Evolutionary conservation across 2,329 filamentous ascomycete species (phyloP).

Genomic region (Huntiella decipiens): DNA sequence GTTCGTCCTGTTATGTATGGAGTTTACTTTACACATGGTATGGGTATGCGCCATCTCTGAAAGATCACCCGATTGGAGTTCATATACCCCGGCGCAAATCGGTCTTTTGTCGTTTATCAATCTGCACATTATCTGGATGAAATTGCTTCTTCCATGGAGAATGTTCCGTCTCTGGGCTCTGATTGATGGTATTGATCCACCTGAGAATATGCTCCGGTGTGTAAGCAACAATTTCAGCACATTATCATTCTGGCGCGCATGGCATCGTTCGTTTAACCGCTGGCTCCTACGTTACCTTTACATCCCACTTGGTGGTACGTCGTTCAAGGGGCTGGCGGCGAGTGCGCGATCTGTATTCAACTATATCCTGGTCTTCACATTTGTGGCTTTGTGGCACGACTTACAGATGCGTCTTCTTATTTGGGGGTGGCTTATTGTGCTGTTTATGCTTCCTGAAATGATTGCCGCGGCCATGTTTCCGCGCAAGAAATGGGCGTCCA

Average conservation of each 20-base stretch:
- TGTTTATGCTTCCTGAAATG: conserved; percentile 86
- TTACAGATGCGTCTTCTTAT: conserved; percentile 77
- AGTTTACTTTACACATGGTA: conserved; percentile 75
- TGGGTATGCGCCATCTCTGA: conserved; percentile 89
- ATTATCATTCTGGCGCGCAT: conserved; percentile 81
- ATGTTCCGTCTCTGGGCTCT: conserved; percentile 95
- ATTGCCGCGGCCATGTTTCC: conserved; percentile 57
- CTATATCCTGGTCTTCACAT: conserved; percentile 76
- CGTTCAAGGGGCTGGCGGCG: conserved; percentile 26
- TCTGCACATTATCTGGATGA: conserved; percentile 93
- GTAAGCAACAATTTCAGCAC: conserved; percentile 89
- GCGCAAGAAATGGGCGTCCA: conserved; percentile 44
- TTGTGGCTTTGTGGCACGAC: conserved; percentile 96
- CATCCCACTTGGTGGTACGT: conserved; percentile 64
- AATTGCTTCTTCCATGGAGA: conserved; percentile 91
- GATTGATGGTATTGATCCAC: conserved; percentile 77
- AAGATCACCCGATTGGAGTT: conserved; percentile 55
- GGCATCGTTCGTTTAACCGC: conserved; percentile 90
- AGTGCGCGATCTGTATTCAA: conserved; percentile 47
- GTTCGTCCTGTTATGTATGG: conserved; percentile 69
- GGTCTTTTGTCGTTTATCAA: conserved; percentile 89
- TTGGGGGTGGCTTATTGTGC: conserved; percentile 91
- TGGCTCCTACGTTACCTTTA: conserved; percentile 93
- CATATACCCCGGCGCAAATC: conserved; percentile 74
- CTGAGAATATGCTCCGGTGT: conserved; percentile 96